These are phyloP conservation scores for Potentilla sterilis DNA, from an alignment of 306 rosid species.

Conservation along the genomic window DNA sequence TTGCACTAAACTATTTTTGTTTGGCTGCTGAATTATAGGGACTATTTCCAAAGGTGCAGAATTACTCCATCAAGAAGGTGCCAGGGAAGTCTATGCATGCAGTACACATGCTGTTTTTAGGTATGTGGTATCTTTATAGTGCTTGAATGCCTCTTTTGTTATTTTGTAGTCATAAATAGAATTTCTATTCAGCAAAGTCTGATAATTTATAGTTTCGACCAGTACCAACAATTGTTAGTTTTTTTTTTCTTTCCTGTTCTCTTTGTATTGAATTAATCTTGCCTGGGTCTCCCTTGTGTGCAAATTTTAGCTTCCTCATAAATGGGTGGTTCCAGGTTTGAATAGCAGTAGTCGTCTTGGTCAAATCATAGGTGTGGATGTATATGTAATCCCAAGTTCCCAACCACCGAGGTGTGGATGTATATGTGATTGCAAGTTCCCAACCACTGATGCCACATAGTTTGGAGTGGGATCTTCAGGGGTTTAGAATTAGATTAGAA, in stretches of 20 bases:
- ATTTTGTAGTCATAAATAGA: background rate
- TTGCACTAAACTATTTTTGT: conserved; percentile 11
- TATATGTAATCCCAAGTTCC: background rate
- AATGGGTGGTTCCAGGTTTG: background rate
- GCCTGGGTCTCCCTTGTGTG: too few species aligned
- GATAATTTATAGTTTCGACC: background rate
- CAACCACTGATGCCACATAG: background rate
- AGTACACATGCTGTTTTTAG: conserved; percentile 94
- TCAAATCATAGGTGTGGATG: background rate
- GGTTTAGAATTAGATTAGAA: background rate
- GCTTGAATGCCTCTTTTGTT: background rate
- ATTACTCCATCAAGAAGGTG: conserved; percentile 94
- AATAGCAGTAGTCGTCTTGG: background rate
- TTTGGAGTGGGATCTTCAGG: background rate
- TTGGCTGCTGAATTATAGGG: conserved; percentile 45
- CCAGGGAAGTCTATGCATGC: conserved; percentile 96
- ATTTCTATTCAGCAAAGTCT: background rate
- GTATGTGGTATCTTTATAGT: conserved; percentile 37
- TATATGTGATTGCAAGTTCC: background rate
- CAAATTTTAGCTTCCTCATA: background rate
- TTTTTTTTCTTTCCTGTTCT: background rate
- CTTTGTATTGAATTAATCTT: background rate
- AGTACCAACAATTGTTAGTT: background rate
- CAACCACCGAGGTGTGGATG: background rate
- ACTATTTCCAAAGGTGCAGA: conserved; percentile 89